A percentile compares a stretch with the other conserved stretches of the same genome.
Evolutionary conservation across 2,329 filamentous ascomycete species (phyloP).

Genomic region (Capronia coronata): DNA sequence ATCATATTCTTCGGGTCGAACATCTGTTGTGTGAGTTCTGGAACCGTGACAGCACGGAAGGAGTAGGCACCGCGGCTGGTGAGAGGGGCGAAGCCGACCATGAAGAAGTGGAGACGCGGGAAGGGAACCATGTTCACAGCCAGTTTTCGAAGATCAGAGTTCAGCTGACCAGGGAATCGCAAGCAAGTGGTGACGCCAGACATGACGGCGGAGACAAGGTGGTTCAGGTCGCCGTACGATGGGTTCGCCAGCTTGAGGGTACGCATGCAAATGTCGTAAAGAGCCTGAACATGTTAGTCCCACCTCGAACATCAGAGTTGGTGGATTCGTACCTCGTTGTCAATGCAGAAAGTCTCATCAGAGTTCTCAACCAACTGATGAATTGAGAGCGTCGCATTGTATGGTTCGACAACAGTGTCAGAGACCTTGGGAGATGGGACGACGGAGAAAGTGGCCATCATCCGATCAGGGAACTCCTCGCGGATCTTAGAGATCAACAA

Average conservation of each 20-base stretch:
- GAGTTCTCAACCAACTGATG: conserved; percentile 99
- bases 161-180: conserved; percentile 98
- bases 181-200: conserved; percentile 97
- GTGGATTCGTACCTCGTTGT: conserved; percentile 67
- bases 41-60: conserved; percentile 96
- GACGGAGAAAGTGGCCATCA: conserved; percentile 99
- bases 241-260: conserved; percentile 98
- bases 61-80: conserved; percentile 87
- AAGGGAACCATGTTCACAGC: conserved; percentile 99
- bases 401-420: conserved; percentile 98
- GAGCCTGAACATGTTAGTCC: conserved; percentile 61
- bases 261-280: conserved; percentile 99
- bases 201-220: conserved; percentile 99
- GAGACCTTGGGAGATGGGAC: conserved; percentile 99
- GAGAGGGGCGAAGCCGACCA: conserved; percentile 98
- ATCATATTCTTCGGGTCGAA: conserved; percentile 99
- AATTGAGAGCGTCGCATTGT: conserved; percentile 98
- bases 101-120: conserved; percentile 99
- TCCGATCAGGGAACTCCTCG: conserved; percentile 99
- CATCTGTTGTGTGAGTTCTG: conserved; percentile 99
- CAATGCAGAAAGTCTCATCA: conserved; percentile 99
- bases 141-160: conserved; percentile 98
- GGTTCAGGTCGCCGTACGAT: conserved; percentile 98
- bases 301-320: too few relatives aligned
- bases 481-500: conserved; percentile 99